Evolutionary conservation across 768 basidiomycete species (phyloP), one percentile per base, ranked within the genome.

Genomic region (Hericium rajendrae): DNA sequence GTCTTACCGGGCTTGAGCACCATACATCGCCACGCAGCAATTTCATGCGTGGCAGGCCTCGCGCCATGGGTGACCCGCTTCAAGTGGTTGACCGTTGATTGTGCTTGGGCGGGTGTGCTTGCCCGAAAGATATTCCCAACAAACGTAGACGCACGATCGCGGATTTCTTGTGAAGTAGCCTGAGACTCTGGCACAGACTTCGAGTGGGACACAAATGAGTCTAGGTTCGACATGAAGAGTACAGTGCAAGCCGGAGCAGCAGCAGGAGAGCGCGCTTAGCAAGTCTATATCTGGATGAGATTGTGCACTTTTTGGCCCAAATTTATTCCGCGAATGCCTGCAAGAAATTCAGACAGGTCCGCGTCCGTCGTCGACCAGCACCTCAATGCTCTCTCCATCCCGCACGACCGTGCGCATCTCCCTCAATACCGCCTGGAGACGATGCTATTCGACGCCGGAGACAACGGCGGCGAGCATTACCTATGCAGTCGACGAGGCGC

Each of bases 11-110:
- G 64, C 68, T 84, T 88, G 55, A 87, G 70, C 0, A 76, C 76
- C 85, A 94, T 88, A 64, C 82, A 84, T 38, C 91, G 74, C 85
- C 86, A 93, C 5, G 88, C 91, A 40, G 77, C 74, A 48, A 93
- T 87, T 65, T 88, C 84, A 61, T 90, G 85, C 11, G 82, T 74
- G 0, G 86, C 85, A 11, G 78, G 80, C 43, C 78, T 81, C 38
- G 74, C 60, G 4, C 73, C 76, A 64, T 89, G 86, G 1, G 82
- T 68, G 43, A 85, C 77, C 56, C 81, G 68, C 59, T 77, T 78
- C 43, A 85, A 68, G 60, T 87, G 76, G 37, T 76, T 72, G 41
- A 81, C 69, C 40, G 74, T 74, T 24, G 71, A 68, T 52, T 71
- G 73, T 2, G 82, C 88, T 55, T 81, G 79, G 5, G 73, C 72